A percentile compares a stretch with the other conserved stretches of the same genome.
Conservation (phyloP, 2,329 filamentous ascomycete species). For the Fusarium musae region DNA sequence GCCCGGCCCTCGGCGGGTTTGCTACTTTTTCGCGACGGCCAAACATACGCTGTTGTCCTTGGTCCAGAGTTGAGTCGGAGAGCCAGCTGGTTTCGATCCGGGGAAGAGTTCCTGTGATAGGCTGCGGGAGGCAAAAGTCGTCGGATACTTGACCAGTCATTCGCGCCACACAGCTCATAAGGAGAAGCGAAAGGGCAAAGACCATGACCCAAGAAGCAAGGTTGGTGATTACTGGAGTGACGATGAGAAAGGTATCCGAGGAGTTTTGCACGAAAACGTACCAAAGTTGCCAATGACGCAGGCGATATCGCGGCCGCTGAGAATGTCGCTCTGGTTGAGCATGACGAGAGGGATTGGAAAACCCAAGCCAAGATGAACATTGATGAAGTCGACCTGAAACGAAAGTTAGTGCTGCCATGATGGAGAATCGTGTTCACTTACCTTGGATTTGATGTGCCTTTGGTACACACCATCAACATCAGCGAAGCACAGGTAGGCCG, state of each 20-base stretch:
- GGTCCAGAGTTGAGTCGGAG: conserved; percentile 34
- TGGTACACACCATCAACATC: conserved; percentile 45
- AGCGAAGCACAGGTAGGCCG: conserved; percentile 28
- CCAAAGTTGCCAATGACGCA: conserved; percentile 58
- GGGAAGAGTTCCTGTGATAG: not conserved
- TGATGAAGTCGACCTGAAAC: conserved; percentile 61
- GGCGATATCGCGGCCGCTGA: conserved; percentile 51
- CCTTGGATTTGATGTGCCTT: conserved; percentile 49
- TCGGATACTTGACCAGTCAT: conserved; percentile 7
- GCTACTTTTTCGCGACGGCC: conserved; percentile 13
- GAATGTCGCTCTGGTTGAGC: conserved; percentile 52
- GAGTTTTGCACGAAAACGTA: conserved; percentile 40
- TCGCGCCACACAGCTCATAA: conserved; percentile 23
- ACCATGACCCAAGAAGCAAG: conserved; percentile 49
- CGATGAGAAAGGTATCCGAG: conserved; percentile 15
- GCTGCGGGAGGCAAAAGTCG: conserved; percentile 13
- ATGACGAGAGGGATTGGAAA: conserved; percentile 63
- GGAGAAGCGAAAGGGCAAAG: conserved; percentile 44
- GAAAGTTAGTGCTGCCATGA: not conserved
- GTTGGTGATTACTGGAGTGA: conserved; percentile 48
- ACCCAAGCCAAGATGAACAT: conserved; percentile 61
- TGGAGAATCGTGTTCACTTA: conserved; percentile 10
- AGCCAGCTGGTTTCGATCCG: conserved; percentile 35
- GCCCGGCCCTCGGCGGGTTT: not conserved
- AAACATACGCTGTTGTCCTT: not conserved